Conservation (phyloP, 2,329 filamentous ascomycete species). For the Seiridium cupressi region DNA sequence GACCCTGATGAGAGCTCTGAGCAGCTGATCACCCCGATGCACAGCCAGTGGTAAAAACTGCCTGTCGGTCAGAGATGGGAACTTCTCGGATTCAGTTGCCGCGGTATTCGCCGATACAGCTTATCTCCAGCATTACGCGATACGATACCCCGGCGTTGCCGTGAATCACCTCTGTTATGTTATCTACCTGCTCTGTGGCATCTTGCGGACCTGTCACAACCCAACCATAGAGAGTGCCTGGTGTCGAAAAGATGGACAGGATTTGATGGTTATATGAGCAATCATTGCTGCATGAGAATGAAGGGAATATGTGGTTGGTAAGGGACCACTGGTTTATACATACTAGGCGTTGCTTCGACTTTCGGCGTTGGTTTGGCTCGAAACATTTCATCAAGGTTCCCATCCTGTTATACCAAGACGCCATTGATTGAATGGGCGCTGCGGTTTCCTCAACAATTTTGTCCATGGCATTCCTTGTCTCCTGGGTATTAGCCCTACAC, state of each 20-base stretch:
- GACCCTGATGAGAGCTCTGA: constrained; percentile 30
- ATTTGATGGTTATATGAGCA: background rate
- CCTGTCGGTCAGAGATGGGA: too few relatives aligned
- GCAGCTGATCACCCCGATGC: constrained; percentile 17
- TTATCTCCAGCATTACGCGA: background rate
- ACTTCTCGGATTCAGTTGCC: background rate
- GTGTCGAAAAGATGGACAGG: background rate
- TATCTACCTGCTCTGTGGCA: background rate
- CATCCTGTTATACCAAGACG: too few relatives aligned
- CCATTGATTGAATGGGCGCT: too few relatives aligned
- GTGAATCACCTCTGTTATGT: background rate
- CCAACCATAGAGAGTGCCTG: background rate
- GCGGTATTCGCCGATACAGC: background rate
- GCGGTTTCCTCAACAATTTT: too few relatives aligned
- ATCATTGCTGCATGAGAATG: background rate
- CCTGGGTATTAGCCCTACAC: too few relatives aligned
- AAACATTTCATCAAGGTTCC: background rate
- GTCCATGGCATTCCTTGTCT: too few relatives aligned
- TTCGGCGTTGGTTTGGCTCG: background rate
- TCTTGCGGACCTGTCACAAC: too few relatives aligned
- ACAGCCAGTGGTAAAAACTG: too few relatives aligned
- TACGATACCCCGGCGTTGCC: background rate
- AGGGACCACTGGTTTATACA: background rate
- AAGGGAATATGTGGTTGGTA: background rate
- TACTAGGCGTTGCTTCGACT: background rate